Evolutionary conservation across 306 rosid species (phyloP), one percentile per base, ranked within the genome.

Genomic region (Dalbergia cochinchinensis): DNA sequence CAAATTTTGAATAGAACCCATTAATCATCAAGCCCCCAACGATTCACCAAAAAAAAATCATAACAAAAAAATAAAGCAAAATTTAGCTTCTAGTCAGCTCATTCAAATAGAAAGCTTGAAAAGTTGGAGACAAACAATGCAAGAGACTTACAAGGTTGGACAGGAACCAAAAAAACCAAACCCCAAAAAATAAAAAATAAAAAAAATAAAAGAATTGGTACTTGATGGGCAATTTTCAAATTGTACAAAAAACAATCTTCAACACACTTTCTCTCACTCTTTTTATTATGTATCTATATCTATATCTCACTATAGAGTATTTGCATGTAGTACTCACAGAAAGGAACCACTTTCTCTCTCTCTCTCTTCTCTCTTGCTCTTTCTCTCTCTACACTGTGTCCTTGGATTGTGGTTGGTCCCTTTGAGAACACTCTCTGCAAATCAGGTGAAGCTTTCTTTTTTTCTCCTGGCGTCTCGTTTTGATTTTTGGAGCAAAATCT

Each of bases 371-470:
- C 42, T 65, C 20, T 73, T 58, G 70, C 39, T 31, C 66, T 31
- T 62, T 42, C 61, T 78, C 51, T 48, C 48, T 31, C 14, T 47
- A 11, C 53, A 64, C 71, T 50, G 73, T 42, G 73, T 78, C 35
- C 71, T 71, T 68, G 53, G 31, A 31, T 80, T 45, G 65, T 74
- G 76, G 82, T 66, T 82, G 77, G 88, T 82, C 77, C 83, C 82
- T 83, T 84, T 84, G 75, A 86, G 86, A 90, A 85, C 83, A 82
- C 81, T 83, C 89, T 89, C 89, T 78, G 94, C 89, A 87, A 89
- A 88, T 91, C 90, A 91, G 85, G 77, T 82, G 86, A 73, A 67
- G 88, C 68, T 65, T 71, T 74, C n/a, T n/a, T n/a, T 72, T 39
- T 45, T 16, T 44, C 9, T 44, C 6, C 41, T 54, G 16, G 60